Base-by-base conservation (phyloP, 129 eudicot genomes). In the Ambrosia artemisiifolia region DNA sequence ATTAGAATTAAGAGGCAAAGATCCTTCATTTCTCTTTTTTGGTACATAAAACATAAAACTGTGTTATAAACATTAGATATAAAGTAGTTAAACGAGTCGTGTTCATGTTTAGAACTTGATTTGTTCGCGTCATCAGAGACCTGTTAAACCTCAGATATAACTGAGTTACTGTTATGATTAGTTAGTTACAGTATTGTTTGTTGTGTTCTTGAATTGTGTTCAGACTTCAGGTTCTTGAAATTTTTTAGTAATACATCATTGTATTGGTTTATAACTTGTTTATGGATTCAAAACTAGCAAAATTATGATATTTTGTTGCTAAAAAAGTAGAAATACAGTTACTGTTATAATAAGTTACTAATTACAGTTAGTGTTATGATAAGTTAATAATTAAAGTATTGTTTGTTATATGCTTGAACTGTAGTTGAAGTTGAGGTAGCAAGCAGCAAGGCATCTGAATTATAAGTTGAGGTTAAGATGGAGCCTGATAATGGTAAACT, bases 401-500 rank as follows among this genome's bases (percentile, higher is more conserved):
- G 14, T 50, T 53, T 20, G 19, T 53, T 75, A 35, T 65, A 65
- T 49, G 54, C n/a, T 47, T 38, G 70, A 50, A 30, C 28, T 59
- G 51, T 70, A 57, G 72, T 71, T 76, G 69, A 59, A 55, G 35
- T 75, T 67, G 71, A 32, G 75, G 24, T 65, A 35, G 71, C 40
- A 36, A 57, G 69, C 54, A 60, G 18, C 67, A 60, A 30, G 33
- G 28, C 28, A 24, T 24, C 24, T 68, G 35, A 7, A 63, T 17
- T 49, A 63, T 59, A 49, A 69, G 34, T 51, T 74, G 64, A 53
- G 75, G 82, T 76, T 46, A 80, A 75, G 80, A 80, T 90, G 96
- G 90, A 90, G 69, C 79, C 78, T 13, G 91, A 90, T 84, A 85
- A 80, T 12, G 88, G 96, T 24, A 90, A 90, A 81, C 83, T 90